Base-by-base conservation (phyloP, 169 alveolate species). In the Neospora caninum region DNA sequence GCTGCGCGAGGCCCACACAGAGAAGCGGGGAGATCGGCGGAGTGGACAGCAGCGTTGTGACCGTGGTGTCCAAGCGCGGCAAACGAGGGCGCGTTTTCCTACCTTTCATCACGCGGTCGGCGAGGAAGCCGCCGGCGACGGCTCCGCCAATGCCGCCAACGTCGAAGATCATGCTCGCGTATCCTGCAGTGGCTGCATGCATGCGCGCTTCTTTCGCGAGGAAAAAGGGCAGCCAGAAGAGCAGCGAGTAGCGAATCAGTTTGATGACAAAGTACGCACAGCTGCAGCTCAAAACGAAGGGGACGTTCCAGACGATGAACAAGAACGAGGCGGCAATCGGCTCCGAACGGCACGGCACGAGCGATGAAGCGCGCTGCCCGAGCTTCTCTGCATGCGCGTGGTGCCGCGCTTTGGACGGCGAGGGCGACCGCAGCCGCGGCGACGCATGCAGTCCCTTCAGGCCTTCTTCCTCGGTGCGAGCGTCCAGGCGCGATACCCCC, bases 71-170 rank as follows among this genome's bases (percentile, higher is more conserved):
- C 39, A 31, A 80, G 9, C 4, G 88, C 4, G 36, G 88, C 10
- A 34, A 34, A 80, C 7, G 88, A 80, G 31, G 88, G 27, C 49
- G 34, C 43, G 18, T 80, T 25, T 22, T 4, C 89, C 38, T 38
- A 82, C 89, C 89, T 82, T 82, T 82, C 54, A 82, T 38, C n/a
- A 82, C 69, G 34, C 89, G 89, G 69, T 92, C 95, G 18, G 94
- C 95, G 41, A 89, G 84, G 42, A 78, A 39, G 18, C 97, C 97
- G 16, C 96, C 96, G 38, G 91, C 82, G 83, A 96, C 95, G 38
- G 96, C 97, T 20, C 97, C 97, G 0, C 53, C n/a, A 69, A 95
- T 91, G n/a, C 97, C 97, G 0, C 97, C 97, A 34, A 96, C 43
- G 80, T 96, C 97, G 88, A 96, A 96, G 82, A 93, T 78, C 89